Base-by-base conservation (phyloP, 441 rosid genomes). In the Jatropha podagrica region DNA sequence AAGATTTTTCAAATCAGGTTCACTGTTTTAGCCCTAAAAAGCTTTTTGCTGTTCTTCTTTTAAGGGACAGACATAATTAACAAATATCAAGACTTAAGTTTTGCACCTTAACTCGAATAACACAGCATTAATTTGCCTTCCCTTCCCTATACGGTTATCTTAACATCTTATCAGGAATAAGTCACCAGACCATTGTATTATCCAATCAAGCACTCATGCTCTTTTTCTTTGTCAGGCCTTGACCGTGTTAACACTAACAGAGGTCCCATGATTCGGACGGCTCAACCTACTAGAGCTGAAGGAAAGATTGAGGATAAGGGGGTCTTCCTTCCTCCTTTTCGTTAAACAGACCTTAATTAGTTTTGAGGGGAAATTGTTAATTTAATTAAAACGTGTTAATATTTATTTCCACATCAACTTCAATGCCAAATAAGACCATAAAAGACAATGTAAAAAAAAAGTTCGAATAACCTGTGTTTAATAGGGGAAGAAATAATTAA, bases 61-160 rank as follows among this genome's bases (percentile, higher is more conserved):
- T 41, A 67, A 74, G 81, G 65, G 54, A 48, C 69, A 60, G 58
- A 46, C 65, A 74, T 62, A 40, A 68, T 82, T 79, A 66, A 48
- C n/a, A 58, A 42, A 46, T 38, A 66, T 64, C 18, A 41, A 58
- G 41, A 70, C 51, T 9, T 67, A 32, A 65, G 63, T 69, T 66
- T 27, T 62, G 11, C 58, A 51, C 55, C 15, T 14, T 23, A 42
- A 20, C 38, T 40, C 44, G 13, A 77, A 60, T 68, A 51, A 70
- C 65, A 18, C 9, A 64, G 48, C 75, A 49, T 51, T 69, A 54
- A 32, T 49, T 55, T 76, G 27, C 62, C 10, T 17, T 20, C 15
- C 65, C 65, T 23, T 23, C 0, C 23, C 23, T 23, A 23, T 23
- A 23, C 23, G 23, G 23, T 23, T 23, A 23, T 26, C 63, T 58